Base-by-base conservation (phyloP, 805 yeast genomes). In the Wickerhamomyces bisporus region DNA sequence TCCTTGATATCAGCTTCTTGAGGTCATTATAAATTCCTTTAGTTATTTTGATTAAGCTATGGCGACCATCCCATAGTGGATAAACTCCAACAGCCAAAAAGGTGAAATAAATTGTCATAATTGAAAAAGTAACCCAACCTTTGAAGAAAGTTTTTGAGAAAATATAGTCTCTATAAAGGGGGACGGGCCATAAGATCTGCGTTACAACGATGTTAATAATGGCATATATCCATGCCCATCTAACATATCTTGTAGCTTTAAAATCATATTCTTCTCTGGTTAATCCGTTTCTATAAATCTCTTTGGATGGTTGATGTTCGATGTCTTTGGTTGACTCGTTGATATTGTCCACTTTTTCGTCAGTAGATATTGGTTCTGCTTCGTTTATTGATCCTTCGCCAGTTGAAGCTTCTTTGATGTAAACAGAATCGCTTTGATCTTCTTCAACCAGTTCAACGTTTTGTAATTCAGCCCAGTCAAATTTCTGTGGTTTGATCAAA, bases 1-100 rank as follows among this genome's bases (percentile, higher is more conserved):
- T 61, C 71, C 26, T 52, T 86, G 26, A 83, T 89, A 89, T 95
- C 95, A 47, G 81, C 84, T 83, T 94, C 95, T 43, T 27, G 30
- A 15, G 10, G 18, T 30, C 32, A 5, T 14, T 18, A 11, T 14
- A 30, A 9, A 30, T 17, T 8, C 32, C 32, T 30, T 18, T 30
- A 5, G 11, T 5, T n/a, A 30, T 23, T 17, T n/a, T 30, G 8
- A n/a, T 6, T 12, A 30, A 18, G 13, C 32, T 30, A 10, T 30
- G 11, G 40, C 66, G 50, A n/a, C 66, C 67, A 36, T 61, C 62
- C 39, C 49, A 57, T 9, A 60, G 37, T 6, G 67, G 67, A 35
- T 45, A 59, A n/a, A 61, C 17, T 4, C 66, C 65, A 26, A 63
- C 54, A n/a, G 57, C 41, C 12, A 62, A 28, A 13, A 61, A 44